Evolutionary conservation across 2,329 filamentous ascomycete genomes (phyloP).

Genomic region (Fusarium buharicum): DNA sequence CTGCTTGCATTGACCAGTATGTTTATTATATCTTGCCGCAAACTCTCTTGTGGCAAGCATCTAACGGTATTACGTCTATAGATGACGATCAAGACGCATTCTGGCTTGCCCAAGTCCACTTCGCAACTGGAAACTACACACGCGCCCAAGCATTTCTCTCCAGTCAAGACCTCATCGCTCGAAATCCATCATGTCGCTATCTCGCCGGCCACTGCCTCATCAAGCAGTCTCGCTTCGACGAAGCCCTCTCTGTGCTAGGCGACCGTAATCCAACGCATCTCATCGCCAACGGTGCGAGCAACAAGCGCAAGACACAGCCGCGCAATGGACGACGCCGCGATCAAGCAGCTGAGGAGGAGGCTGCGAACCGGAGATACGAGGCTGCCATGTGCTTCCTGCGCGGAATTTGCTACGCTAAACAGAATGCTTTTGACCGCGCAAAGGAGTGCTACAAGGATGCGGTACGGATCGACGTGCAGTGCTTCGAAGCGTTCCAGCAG

Average conservation of each 20-base stretch:
- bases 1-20: slow-evolving; percentile 90
- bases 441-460: slow-evolving; percentile 99
- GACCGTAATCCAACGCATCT: slow-evolving; percentile 95
- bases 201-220: slow-evolving; percentile 94
- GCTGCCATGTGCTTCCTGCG: slow-evolving; percentile 97
- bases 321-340: slow-evolving; percentile 49
- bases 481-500: slow-evolving; percentile 98
- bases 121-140: slow-evolving; percentile 93
- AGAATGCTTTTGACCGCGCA: slow-evolving; percentile 95
- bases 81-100: slow-evolving; percentile 95
- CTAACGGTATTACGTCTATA: slow-evolving; percentile 51
- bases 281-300: slow-evolving; percentile 66
- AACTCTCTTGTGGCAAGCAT: background rate
- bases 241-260: slow-evolving; percentile 85
- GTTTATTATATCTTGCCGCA: slow-evolving; percentile 45
- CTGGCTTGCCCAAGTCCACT: slow-evolving; percentile 98
- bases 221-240: slow-evolving; percentile 89
- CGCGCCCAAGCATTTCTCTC: slow-evolving; percentile 88
- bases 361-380: slow-evolving; percentile 83
- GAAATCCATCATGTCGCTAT: slow-evolving; percentile 89
- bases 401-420: slow-evolving; percentile 93
- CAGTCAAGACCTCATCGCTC: slow-evolving; percentile 81
- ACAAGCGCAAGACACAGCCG: slow-evolving; percentile 53
- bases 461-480: slow-evolving; percentile 95
- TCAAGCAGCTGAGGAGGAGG: slow-evolving; percentile 69